These are phyloP conservation scores for Verticillium longisporum DNA, from an alignment of 2,329 filamentous ascomycete species.

Conservation along the genomic window DNA sequence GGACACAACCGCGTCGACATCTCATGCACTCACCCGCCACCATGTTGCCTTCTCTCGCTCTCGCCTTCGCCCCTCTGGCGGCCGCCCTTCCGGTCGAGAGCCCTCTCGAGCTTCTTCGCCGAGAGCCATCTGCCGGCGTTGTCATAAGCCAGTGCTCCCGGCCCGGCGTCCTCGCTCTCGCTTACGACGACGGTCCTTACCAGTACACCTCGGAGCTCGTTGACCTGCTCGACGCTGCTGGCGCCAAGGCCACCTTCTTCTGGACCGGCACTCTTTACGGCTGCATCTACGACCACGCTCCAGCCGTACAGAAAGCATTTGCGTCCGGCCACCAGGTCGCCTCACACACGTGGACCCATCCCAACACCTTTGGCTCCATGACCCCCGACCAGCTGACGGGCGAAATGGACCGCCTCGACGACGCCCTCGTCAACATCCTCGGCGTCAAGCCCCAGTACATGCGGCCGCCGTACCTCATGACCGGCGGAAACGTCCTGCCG, in stretches of 20 bases:
- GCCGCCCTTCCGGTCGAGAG: conserved; percentile 21
- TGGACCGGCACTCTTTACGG: conserved; percentile 43
- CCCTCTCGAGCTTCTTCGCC: conserved; percentile 33
- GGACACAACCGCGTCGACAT: background rate
- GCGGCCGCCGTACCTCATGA: conserved; percentile 43
- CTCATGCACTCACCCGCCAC: background rate
- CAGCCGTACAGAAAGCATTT: conserved; percentile 46
- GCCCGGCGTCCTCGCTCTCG: conserved; percentile 40
- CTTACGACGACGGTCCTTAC: conserved; percentile 47
- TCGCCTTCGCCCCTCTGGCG: conserved; percentile 19
- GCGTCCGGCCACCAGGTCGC: conserved; percentile 45
- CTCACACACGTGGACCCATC: conserved; percentile 47
- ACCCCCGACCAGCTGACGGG: conserved; percentile 28
- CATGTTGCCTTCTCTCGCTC: conserved; percentile 19
- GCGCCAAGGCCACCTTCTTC: conserved; percentile 48
- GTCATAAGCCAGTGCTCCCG: conserved; percentile 37
- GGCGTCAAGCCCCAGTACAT: conserved; percentile 41
- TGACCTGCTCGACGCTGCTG: conserved; percentile 40
- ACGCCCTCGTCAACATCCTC: conserved; percentile 42
- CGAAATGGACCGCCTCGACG: conserved; percentile 44
- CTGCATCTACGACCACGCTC: conserved; percentile 41
- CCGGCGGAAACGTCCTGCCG: conserved; percentile 32
- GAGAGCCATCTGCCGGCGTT: conserved; percentile 30
- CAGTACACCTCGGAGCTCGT: conserved; percentile 40
- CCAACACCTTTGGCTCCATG: conserved; percentile 32